Conservation (phyloP, 1,139 yeast genomes). For the Debaryomyces singareniensis region DNA sequence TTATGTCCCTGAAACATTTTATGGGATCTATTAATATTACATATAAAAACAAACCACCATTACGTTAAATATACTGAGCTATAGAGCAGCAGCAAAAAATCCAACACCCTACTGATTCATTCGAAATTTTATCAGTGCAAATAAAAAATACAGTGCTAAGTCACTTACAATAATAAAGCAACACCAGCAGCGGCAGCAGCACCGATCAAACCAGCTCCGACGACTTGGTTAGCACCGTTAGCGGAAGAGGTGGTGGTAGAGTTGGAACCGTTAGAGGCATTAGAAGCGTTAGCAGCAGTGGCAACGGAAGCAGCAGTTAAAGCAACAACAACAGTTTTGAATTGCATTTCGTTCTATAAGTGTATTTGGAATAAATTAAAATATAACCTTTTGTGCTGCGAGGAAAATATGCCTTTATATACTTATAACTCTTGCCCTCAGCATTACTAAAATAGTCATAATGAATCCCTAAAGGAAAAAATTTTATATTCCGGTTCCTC, state of each 20-base stretch:
- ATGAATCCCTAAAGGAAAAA: neutral
- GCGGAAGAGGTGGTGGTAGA: slow-evolving; percentile 9
- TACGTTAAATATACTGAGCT: no score
- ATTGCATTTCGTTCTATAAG: slow-evolving; percentile 29
- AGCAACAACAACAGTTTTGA: slow-evolving; percentile 39
- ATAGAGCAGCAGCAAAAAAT: no score
- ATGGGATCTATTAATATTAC: neutral
- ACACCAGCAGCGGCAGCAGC: slow-evolving; percentile 43
- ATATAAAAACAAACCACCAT: neutral
- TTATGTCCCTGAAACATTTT: neutral
- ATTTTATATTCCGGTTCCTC: neutral
- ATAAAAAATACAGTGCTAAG: no score
- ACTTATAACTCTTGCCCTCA: neutral
- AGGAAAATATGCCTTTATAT: neutral
- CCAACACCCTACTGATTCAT: no score
- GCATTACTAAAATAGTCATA: slow-evolving; percentile 5
- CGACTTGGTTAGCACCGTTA: slow-evolving; percentile 16
- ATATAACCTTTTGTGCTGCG: neutral
- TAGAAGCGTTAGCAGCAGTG: slow-evolving; percentile 36
- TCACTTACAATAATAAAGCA: slow-evolving; percentile 35
- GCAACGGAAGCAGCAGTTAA: slow-evolving; percentile 40
- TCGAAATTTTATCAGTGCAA: no score
- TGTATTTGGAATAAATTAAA: slow-evolving; percentile 1
- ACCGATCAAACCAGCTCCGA: slow-evolving; percentile 29
- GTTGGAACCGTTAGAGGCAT: slow-evolving; percentile 24